Base-by-base conservation (phyloP, 805 yeast species). In the Naumovozyma baii region DNA sequence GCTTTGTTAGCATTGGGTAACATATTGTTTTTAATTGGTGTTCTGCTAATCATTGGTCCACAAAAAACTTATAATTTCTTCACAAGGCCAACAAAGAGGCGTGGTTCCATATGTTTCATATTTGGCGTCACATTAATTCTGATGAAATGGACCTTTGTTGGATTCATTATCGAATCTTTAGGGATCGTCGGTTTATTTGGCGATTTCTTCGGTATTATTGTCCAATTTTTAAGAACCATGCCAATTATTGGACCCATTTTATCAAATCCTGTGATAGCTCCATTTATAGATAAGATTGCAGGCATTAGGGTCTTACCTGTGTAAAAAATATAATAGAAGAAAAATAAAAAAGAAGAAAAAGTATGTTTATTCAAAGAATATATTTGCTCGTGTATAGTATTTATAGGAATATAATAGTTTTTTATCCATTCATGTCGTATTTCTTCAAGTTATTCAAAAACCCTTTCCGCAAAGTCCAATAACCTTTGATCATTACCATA, bases 131-230 rank as follows among this genome's bases (percentile, higher is more conserved):
- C 80, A 12, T 63, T 90, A 48, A 90, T 92, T 39, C 65, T 90
- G 41, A 52, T 75, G 50, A 83, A 82, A 53, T 72, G 80, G 65
- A 76, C 96, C 1, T 83, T 92, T 55, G 52, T 80, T 18, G 98
- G 98, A 7, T 90, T 92, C 54, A 57, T 80, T 2, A 64, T 90
- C 31, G 98, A 90, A 60, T 74, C 81, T 37, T 66, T 88, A 46
- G 98, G 98, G n/a, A 85, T 90, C 18, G 63, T 90, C 44, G 88
- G 85, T 5, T 67, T 90, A 29, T 90, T 92, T 64, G 98, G 87
- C 29, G 97, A 92, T 62, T 88, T 92, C 61, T 83, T 90, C 54
- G 86, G 94, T 18, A 84, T 94, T 10, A 78, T 92, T 34, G 74
- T 90, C 10, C 82, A 84, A 49, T 90, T 92, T 55, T 69, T 90